phyloP scores from a whole-genome alignment of 495 filamentous ascomycete genomes.

The Penicillium samsonianum region DNA sequence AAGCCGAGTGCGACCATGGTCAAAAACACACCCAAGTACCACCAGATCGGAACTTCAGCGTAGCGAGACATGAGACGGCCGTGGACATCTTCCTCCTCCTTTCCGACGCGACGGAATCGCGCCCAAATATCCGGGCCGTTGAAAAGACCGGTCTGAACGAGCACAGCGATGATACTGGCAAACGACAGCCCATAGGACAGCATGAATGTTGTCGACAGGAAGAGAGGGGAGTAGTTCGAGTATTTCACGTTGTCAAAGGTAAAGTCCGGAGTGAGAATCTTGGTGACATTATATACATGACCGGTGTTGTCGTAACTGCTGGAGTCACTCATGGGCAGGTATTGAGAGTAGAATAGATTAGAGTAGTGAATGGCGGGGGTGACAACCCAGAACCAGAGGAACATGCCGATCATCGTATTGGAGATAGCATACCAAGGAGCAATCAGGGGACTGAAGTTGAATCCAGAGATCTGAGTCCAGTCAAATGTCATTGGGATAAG shows the following conservation, averaged over 20 bases:
- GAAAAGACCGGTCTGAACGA: constrained; percentile 58
- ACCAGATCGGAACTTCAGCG: constrained; percentile 61
- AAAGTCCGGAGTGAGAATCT: constrained; percentile 53
- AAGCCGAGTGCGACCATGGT: constrained; percentile 54
- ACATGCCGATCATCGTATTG: constrained; percentile 58
- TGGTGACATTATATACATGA: constrained; percentile 50
- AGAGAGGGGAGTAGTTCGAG: constrained; percentile 58
- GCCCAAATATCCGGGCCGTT: constrained; percentile 57
- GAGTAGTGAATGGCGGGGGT: constrained; percentile 55
- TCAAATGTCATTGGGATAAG: constrained; percentile 66
- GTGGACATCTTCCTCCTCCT: constrained; percentile 68
- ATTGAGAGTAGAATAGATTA: constrained; percentile 50
- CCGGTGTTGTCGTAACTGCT: constrained; percentile 61
- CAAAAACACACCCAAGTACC: constrained; percentile 55
- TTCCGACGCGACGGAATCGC: constrained; percentile 47
- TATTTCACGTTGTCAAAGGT: constrained; percentile 59
- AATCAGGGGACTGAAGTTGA: constrained; percentile 66
- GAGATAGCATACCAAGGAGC: constrained; percentile 66
- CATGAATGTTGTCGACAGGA: constrained; percentile 61
- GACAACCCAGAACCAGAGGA: constrained; percentile 55
- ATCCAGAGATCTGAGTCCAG: constrained; percentile 68
- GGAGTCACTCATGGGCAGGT: constrained; percentile 57
- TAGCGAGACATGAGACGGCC: constrained; percentile 62
- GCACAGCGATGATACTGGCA: constrained; percentile 55
- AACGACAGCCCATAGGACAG: constrained; percentile 62